phyloP scores from a whole-genome alignment of 2,329 filamentous ascomycete species.

The Malbranchea zuffiana region DNA sequence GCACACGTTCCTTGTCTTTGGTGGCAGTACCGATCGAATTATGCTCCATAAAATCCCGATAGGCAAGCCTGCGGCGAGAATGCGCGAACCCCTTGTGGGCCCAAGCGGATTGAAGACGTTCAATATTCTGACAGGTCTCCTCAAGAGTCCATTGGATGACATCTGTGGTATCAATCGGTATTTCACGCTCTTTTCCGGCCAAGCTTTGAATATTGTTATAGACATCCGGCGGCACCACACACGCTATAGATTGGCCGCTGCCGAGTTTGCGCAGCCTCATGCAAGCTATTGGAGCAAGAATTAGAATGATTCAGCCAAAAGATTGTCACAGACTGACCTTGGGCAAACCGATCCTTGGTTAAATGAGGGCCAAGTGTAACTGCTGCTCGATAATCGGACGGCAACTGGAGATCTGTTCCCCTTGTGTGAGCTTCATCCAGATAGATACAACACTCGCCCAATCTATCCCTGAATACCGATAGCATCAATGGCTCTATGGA shows the following conservation, averaged over 20 bases:
- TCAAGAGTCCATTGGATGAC: constrained; percentile 49
- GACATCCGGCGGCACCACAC: constrained; percentile 50
- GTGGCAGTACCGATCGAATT: not conserved
- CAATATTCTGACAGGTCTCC: constrained; percentile 44
- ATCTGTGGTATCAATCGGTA: constrained; percentile 38
- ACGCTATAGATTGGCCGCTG: constrained; percentile 51
- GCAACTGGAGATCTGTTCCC: constrained; percentile 57
- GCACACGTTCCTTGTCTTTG: not conserved
- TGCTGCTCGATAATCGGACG: constrained; percentile 47
- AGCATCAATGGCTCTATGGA: constrained; percentile 31
- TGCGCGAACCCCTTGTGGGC: constrained; percentile 44
- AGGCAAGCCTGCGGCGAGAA: constrained; percentile 1
- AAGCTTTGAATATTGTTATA: constrained; percentile 38
- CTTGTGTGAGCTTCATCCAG: constrained; percentile 61
- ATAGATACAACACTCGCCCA: constrained; percentile 53
- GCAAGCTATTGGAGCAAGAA: constrained; percentile 43
- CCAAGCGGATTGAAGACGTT: constrained; percentile 47
- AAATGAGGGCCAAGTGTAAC: constrained; percentile 56
- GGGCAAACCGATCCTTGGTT: constrained; percentile 58
- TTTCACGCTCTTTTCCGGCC: constrained; percentile 6
- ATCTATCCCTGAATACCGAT: constrained; percentile 48
- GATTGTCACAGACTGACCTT: constrained; percentile 50
- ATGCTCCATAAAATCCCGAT: not conserved
- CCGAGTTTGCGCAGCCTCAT: constrained; percentile 60
- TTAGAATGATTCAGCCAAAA: constrained; percentile 46